Evolutionary conservation across 495 filamentous ascomycete genomes (phyloP).

Genomic region (Trypethelium eluteriae): DNA sequence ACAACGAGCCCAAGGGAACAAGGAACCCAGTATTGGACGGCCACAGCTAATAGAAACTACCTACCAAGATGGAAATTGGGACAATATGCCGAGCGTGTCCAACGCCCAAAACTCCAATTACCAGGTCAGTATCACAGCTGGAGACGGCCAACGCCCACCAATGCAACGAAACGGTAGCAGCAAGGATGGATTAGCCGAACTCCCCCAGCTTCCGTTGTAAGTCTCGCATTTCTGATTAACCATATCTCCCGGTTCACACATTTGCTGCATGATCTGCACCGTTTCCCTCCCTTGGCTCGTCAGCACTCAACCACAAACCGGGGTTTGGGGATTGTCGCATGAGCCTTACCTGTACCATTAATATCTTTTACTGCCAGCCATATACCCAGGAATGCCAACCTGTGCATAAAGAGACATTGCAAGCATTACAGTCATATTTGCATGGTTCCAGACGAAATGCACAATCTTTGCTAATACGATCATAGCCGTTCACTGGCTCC

Average conservation of each 20-base stretch:
- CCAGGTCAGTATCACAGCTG: conserved; percentile 1
- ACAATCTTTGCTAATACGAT: background rate
- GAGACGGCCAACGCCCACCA: background rate
- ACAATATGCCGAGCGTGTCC: conserved; percentile 3
- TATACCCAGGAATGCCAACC: background rate
- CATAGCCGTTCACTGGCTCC: background rate
- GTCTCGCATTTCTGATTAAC: background rate
- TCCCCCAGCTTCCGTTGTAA: conserved; percentile 2
- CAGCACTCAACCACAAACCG: background rate
- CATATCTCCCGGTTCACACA: background rate
- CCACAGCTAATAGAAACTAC: conserved; percentile 3
- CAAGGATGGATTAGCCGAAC: conserved; percentile 8
- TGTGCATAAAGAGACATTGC: background rate
- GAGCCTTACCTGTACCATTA: background rate
- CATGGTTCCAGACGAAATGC: background rate
- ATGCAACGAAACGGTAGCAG: conserved; percentile 9
- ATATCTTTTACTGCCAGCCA: background rate
- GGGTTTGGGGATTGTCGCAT: background rate
- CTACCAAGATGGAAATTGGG: conserved; percentile 8
- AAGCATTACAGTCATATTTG: background rate
- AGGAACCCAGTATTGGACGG: conserved; percentile 3
- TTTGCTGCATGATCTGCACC: background rate
- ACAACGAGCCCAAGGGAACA: conserved; percentile 4
- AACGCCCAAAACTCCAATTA: conserved; percentile 8
- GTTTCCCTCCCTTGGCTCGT: background rate